Percentiles rank a stretch among this genome's conserved stretches.
These are phyloP conservation scores for Nicotiana knightiana DNA, from an alignment of 257 asterid species.

Conservation along the genomic window DNA sequence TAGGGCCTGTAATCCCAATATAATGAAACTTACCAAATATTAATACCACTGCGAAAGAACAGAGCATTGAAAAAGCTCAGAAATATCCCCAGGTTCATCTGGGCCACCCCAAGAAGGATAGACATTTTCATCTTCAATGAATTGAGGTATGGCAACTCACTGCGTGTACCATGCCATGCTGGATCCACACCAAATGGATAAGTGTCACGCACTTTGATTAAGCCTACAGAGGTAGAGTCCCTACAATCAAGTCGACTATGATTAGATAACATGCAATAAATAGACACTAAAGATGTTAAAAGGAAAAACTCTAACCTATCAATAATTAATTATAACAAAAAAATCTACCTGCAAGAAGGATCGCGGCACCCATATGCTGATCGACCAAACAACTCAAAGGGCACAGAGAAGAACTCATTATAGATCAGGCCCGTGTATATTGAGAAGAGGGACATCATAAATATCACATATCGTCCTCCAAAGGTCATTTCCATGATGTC, in stretches of 20 bases:
- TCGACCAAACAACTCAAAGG: constrained; percentile 72
- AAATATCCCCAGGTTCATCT: constrained; percentile 94
- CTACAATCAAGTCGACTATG: constrained; percentile 36
- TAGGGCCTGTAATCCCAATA: neutral
- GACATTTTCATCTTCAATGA: constrained; percentile 99
- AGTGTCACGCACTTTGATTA: constrained; percentile 78
- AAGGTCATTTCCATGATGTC: constrained; percentile 97
- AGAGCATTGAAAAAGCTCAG: constrained; percentile 80
- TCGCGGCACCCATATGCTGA: constrained; percentile 95
- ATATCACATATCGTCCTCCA: constrained; percentile 92
- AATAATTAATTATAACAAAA: constrained; percentile 11
- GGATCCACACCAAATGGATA: constrained; percentile 98
- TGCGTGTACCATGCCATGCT: constrained; percentile 95
- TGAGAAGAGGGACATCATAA: constrained; percentile 94
- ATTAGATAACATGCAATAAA: constrained; percentile 15
- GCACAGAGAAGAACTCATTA: constrained; percentile 92
- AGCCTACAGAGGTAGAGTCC: constrained; percentile 74
- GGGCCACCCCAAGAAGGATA: constrained; percentile 94
- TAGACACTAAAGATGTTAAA: neutral
- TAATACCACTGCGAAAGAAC: constrained; percentile 71
- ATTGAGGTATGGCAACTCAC: constrained; percentile 90
- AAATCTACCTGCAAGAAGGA: constrained; percentile 67
- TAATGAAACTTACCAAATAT: constrained; percentile 57
- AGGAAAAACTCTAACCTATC: neutral
- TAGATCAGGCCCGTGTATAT: constrained; percentile 94